phyloP scores from a whole-genome alignment of 768 basidiomycete genomes.

The Boletus speciosus region DNA sequence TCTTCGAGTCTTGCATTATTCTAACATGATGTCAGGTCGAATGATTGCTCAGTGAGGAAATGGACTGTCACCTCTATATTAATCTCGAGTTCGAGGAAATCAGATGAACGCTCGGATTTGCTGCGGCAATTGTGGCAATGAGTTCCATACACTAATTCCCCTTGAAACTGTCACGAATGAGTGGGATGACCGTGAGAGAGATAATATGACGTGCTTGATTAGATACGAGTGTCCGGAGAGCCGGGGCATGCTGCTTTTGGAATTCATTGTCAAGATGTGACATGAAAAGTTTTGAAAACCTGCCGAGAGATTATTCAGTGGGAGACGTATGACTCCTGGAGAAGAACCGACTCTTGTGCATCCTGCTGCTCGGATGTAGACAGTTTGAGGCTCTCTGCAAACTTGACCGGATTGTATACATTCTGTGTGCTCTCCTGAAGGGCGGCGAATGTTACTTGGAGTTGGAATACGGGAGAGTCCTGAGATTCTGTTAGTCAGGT shows the following conservation, averaged over 20 bases:
- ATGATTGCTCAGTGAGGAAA: background rate
- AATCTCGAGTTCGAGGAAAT: conserved; percentile 87
- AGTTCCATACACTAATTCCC: conserved; percentile 77
- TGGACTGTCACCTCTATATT: conserved; percentile 57
- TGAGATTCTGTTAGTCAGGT: conserved; percentile 23
- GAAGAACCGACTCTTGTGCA: conserved; percentile 78
- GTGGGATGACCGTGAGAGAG: background rate
- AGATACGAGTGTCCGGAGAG: conserved; percentile 64
- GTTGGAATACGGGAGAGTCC: conserved; percentile 77
- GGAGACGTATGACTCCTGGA: background rate
- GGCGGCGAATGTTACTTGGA: conserved; percentile 80
- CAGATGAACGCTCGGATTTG: conserved; percentile 62
- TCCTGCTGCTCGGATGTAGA: conserved; percentile 90
- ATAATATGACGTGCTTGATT: conserved; percentile 52
- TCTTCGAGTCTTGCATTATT: conserved; percentile 72
- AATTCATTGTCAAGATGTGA: conserved; percentile 85
- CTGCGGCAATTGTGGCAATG: conserved; percentile 67
- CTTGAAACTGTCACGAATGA: conserved; percentile 68
- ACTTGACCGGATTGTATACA: conserved; percentile 78
- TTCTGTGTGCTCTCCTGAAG: conserved; percentile 68
- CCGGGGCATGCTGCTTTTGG: conserved; percentile 66
- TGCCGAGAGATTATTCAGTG: conserved; percentile 28
- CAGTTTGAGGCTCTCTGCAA: conserved; percentile 82
- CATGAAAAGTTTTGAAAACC: conserved; percentile 95
- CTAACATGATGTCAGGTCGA: conserved; percentile 34